Percentiles rank a stretch among this genome's conserved stretches.
Conservation (phyloP, 176 grass and related monocot genomes). For the Musa acuminata region DNA sequence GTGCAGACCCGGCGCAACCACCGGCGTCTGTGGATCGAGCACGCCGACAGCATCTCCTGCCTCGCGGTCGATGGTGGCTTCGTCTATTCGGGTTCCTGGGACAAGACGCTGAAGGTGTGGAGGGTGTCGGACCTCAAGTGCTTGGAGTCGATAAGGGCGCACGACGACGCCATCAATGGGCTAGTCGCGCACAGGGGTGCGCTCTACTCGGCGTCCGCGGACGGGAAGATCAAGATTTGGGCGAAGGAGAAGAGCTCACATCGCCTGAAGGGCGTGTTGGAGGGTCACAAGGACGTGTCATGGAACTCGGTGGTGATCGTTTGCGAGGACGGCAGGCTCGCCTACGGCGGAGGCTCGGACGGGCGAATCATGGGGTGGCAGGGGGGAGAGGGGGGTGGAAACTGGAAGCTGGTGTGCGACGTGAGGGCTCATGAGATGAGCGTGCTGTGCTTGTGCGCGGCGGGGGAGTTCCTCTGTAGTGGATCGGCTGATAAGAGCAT, state of each 20-base stretch:
- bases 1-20: constrained; percentile 44
- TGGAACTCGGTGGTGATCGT: constrained; percentile 66
- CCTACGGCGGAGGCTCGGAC: constrained; percentile 64
- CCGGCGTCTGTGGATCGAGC: constrained; percentile 81
- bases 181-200: constrained; percentile 32
- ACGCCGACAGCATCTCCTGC: constrained; percentile 96
- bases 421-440: constrained; percentile 63
- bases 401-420: constrained; percentile 51
- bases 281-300: constrained; percentile 39
- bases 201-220: constrained; percentile 64
- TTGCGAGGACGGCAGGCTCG: constrained; percentile 19
- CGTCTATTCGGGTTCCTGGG: constrained; percentile 75
- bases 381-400: constrained; percentile 10
- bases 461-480: constrained; percentile 58
- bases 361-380: constrained; percentile 54
- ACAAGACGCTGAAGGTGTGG: constrained; percentile 88
- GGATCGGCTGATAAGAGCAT: constrained; percentile 81
- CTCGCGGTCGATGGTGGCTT: constrained; percentile 63
- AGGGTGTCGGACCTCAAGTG: constrained; percentile 67
- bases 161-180: constrained; percentile 83
- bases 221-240: constrained; percentile 86
- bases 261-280: constrained; percentile 41
- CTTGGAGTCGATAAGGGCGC: constrained; percentile 83
- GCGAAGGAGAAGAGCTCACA: constrained; percentile 36
- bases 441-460: constrained; percentile 55